A percentile compares a stretch with the other conserved stretches of the same genome.
phyloP scores from a whole-genome alignment of 2,329 filamentous ascomycete species.

The Colletotrichum melonis region DNA sequence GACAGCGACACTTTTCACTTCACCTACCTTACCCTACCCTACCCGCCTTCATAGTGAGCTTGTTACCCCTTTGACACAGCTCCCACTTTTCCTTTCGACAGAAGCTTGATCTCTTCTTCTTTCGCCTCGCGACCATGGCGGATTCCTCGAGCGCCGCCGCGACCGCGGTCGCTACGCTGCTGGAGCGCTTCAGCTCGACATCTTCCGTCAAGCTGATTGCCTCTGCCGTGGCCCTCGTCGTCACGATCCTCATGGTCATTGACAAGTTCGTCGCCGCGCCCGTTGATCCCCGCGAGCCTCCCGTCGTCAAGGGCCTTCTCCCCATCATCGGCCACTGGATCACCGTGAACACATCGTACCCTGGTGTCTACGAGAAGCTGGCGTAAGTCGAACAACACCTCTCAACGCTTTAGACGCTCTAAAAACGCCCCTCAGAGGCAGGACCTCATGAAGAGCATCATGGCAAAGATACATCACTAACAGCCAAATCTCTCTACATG shows the following conservation, averaged over 20 bases:
- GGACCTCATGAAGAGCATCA: too few species aligned
- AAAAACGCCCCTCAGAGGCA: too few species aligned
- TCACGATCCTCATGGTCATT: slow-evolving; percentile 2
- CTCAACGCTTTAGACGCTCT: not conserved
- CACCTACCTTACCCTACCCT: not conserved
- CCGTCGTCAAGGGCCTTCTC: slow-evolving; percentile 50
- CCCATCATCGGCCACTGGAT: slow-evolving; percentile 60
- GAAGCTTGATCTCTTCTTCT: not conserved
- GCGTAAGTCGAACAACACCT: slow-evolving; percentile 43
- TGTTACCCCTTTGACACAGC: too few species aligned
- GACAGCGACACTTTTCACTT: not conserved
- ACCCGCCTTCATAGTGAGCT: not conserved
- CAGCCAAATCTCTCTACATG: not conserved
- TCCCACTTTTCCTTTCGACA: not conserved
- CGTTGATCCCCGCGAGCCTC: slow-evolving; percentile 53
- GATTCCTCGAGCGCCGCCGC: not conserved
- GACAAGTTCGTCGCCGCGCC: slow-evolving; percentile 20
- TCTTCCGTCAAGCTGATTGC: not conserved
- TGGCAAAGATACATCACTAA: slow-evolving; percentile 3
- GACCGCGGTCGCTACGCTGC: not conserved
- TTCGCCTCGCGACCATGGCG: not conserved
- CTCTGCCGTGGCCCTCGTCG: not conserved
- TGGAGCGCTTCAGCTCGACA: not conserved
- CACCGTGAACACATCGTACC: slow-evolving; percentile 51
- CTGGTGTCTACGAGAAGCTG: slow-evolving; percentile 50